Evolutionary conservation across 2,329 filamentous ascomycete genomes (phyloP).

Genomic region (Talaromyces sp.): DNA sequence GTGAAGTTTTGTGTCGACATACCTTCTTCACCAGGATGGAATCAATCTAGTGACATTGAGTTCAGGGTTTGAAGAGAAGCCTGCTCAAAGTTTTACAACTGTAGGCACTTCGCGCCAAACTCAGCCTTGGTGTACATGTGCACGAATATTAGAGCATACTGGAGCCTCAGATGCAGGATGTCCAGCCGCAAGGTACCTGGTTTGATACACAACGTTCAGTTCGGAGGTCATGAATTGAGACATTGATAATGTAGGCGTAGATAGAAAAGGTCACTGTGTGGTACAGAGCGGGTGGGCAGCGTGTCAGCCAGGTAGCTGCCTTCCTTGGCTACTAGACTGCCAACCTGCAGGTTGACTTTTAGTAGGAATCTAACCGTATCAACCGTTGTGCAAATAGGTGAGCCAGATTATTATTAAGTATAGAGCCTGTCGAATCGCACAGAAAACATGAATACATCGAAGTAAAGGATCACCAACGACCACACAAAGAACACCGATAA

Average conservation of each 20-base stretch:
- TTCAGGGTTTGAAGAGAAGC: too few species aligned
- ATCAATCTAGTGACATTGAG: too few species aligned
- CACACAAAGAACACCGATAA: conserved; percentile 6
- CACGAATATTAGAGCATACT: not conserved
- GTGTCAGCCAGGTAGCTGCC: not conserved
- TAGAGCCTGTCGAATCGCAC: not conserved
- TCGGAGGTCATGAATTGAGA: not conserved
- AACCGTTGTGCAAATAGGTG: not conserved
- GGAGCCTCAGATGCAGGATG: not conserved
- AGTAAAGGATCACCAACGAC: conserved; percentile 1
- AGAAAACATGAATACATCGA: conserved; percentile 1
- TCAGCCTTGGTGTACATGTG: not conserved
- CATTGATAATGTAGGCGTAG: not conserved
- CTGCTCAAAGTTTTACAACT: not conserved
- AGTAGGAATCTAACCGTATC: not conserved
- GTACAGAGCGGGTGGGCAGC: not conserved
- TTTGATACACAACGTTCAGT: not conserved
- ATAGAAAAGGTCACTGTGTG: not conserved
- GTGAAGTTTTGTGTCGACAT: too few species aligned
- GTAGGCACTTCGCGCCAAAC: not conserved
- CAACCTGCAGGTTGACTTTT: not conserved
- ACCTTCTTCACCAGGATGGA: too few species aligned
- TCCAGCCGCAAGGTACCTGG: not conserved
- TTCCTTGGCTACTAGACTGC: not conserved
- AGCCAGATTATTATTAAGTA: not conserved